phyloP scores from a whole-genome alignment of 176 grass and related monocot species.

The Oryza coarctata region DNA sequence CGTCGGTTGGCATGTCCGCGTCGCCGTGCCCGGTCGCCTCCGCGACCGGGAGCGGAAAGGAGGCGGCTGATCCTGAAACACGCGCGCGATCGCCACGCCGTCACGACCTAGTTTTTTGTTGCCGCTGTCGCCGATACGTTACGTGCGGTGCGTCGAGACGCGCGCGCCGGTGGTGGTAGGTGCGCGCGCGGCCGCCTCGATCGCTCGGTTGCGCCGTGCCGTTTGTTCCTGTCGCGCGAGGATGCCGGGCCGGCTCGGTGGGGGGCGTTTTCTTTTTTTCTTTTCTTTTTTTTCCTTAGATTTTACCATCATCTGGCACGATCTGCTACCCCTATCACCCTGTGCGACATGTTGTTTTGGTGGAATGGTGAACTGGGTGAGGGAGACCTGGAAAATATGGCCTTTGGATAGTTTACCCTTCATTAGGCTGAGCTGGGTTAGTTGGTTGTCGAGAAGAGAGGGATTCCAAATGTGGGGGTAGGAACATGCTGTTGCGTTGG shows the following conservation, averaged over 20 bases:
- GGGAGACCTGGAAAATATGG: constrained; percentile 37
- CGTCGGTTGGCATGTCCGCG: constrained; percentile 46
- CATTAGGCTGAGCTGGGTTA: background rate
- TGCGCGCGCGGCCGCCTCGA: background rate
- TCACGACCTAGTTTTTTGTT: background rate
- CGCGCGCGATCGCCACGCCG: too few relatives aligned
- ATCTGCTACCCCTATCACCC: background rate
- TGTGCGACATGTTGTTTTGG: background rate
- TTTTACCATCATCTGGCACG: background rate
- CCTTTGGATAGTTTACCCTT: constrained; percentile 20
- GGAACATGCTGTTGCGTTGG: background rate
- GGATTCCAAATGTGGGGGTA: constrained; percentile 28
- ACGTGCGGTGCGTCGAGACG: background rate
- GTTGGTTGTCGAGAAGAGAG: background rate
- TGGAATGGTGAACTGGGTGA: constrained; percentile 3
- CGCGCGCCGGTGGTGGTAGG: background rate
- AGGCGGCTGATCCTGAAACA: constrained; percentile 5
- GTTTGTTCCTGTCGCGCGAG: background rate
- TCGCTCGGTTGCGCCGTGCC: background rate
- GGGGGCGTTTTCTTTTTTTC: background rate
- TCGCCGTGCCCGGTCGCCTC: constrained; percentile 26
- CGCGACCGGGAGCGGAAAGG: background rate
- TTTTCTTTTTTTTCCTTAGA: background rate
- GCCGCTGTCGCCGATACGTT: background rate
- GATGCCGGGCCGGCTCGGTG: background rate